These are phyloP conservation scores for Epichloe typhina DNA, from an alignment of 2,329 filamentous ascomycete genomes.

Conservation along the genomic window DNA sequence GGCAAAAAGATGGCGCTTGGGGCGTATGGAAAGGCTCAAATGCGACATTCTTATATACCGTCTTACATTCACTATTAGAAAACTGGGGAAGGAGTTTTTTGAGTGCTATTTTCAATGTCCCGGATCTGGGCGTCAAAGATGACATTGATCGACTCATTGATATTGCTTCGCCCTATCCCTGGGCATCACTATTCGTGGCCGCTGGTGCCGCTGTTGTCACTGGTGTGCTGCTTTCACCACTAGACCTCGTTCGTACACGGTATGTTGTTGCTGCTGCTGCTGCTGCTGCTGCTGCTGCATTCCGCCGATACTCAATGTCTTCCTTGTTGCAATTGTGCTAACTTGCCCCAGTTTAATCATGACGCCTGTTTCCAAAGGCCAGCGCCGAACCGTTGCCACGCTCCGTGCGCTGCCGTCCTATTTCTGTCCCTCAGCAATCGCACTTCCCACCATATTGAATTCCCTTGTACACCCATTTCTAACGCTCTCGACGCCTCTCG, in stretches of 20 bases:
- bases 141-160: slow-evolving; percentile 63
- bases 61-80: slow-evolving; percentile 76
- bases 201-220: slow-evolving; percentile 54
- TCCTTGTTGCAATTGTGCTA: not conserved
- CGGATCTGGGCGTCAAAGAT: slow-evolving; percentile 65
- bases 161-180: slow-evolving; percentile 66
- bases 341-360: slow-evolving; percentile 54
- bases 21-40: slow-evolving; percentile 94
- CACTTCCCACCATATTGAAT: slow-evolving; percentile 78
- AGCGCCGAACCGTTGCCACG: slow-evolving; percentile 65
- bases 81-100: slow-evolving; percentile 85
- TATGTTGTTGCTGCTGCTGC: slow-evolving; percentile 13
- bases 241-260: slow-evolving; percentile 78
- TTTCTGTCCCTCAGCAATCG: slow-evolving; percentile 53
- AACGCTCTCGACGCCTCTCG: slow-evolving; percentile 67
- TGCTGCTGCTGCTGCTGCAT: slow-evolving; percentile 19
- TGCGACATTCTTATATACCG: slow-evolving; percentile 79
- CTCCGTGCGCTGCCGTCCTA: slow-evolving; percentile 70
- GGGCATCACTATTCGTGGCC: slow-evolving; percentile 65
- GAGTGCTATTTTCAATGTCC: slow-evolving; percentile 81
- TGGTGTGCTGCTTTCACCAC: slow-evolving; percentile 67
- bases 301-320: not conserved
- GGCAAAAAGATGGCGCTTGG: slow-evolving; percentile 78
- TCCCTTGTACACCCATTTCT: slow-evolving; percentile 74
- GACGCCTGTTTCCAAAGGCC: slow-evolving; percentile 60